Evolutionary conservation across 2,329 filamentous ascomycete species (phyloP).

Genomic region (Aspergillus fumigatus): DNA sequence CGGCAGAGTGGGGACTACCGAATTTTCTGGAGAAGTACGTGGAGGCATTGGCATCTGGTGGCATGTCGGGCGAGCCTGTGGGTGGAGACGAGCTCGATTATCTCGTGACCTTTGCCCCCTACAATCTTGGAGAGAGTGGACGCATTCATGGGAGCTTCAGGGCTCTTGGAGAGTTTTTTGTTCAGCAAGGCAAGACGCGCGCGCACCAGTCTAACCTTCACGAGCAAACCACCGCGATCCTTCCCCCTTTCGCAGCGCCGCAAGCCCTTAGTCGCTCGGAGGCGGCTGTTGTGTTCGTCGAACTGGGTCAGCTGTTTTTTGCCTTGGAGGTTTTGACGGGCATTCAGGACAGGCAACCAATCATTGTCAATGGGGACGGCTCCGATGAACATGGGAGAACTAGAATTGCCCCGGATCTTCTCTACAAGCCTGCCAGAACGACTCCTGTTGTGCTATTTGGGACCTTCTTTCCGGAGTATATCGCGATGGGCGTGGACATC

Average conservation of each 20-base stretch:
- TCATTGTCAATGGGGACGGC: background rate
- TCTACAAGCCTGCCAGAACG: background rate
- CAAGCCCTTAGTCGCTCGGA: background rate
- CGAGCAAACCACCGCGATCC: background rate
- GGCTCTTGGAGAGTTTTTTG: background rate
- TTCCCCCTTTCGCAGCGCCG: background rate
- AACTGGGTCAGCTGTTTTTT: background rate
- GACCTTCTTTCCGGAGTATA: background rate
- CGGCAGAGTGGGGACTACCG: background rate
- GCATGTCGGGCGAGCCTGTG: background rate
- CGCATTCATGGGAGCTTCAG: background rate
- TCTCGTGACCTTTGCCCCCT: background rate
- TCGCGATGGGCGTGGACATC: conserved; percentile 56
- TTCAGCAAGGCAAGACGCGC: background rate
- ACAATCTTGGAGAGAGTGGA: background rate
- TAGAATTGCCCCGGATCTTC: background rate
- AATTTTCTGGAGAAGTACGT: background rate
- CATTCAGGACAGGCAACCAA: background rate
- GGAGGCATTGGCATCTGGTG: background rate
- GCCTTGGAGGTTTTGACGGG: background rate
- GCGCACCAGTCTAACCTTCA: background rate
- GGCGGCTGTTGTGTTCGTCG: background rate
- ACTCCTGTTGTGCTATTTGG: background rate
- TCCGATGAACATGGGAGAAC: background rate
- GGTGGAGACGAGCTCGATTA: background rate